phyloP scores from a whole-genome alignment of 257 asterid genomes.

The Agastache rugosa region DNA sequence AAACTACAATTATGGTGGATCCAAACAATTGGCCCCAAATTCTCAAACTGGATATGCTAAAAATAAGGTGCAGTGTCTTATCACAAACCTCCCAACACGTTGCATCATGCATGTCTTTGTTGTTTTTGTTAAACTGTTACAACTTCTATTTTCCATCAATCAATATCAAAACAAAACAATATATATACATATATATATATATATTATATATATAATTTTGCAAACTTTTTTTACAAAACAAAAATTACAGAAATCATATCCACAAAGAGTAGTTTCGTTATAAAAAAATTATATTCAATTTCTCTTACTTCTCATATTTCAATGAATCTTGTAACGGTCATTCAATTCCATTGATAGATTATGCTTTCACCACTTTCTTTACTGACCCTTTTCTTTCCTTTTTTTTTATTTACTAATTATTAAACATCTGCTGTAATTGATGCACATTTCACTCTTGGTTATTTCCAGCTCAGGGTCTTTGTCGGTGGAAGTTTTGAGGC shows the following conservation, averaged over 20 bases:
- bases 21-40: conserved; percentile 10
- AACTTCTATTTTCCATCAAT: conserved; percentile 28
- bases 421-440: not conserved
- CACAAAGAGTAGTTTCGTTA: too few relatives aligned
- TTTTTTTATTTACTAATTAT: not conserved
- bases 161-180: not conserved
- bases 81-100: conserved; percentile 43
- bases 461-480: conserved; percentile 35
- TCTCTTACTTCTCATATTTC: not conserved
- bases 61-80: conserved; percentile 32
- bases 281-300: too few relatives aligned
- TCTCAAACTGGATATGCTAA: not conserved
- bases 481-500: conserved; percentile 54
- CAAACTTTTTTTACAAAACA: too few relatives aligned
- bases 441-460: conserved; percentile 17
- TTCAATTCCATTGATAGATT: conserved; percentile 14
- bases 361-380: conserved; percentile 27
- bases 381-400: conserved; percentile 5
- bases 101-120: conserved; percentile 33
- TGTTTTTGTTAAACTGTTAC: not conserved
- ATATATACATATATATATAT: too few relatives aligned
- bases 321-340: conserved; percentile 21
- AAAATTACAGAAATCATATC: too few relatives aligned
- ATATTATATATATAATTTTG: too few relatives aligned
- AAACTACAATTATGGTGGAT: conserved; percentile 6